Evolutionary conservation across 257 asterid genomes (phyloP).

Genomic region (Marsdenia floribunda): DNA sequence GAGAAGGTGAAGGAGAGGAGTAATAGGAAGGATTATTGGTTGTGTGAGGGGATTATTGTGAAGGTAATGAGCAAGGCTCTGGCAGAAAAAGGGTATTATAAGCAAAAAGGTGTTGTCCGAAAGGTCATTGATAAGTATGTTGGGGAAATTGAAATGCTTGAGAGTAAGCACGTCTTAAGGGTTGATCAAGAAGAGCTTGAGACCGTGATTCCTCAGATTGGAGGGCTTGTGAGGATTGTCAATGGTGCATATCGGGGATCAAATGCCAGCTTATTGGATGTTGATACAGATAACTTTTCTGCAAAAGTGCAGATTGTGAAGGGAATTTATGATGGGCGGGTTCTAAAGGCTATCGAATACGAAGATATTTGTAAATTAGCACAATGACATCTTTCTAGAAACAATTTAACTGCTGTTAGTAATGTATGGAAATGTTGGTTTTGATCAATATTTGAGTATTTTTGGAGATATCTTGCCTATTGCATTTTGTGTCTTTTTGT

Average conservation of each 20-base stretch:
- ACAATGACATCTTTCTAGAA: conserved; percentile 17
- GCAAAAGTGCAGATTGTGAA: conserved; percentile 87
- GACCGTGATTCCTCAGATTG: conserved; percentile 93
- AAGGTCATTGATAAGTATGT: conserved; percentile 74
- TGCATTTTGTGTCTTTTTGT: too few relatives aligned
- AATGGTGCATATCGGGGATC: conserved; percentile 92
- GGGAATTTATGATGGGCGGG: conserved; percentile 84
- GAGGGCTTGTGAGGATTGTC: conserved; percentile 79
- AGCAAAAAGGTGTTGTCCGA: conserved; percentile 77
- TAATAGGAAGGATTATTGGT: conserved; percentile 91
- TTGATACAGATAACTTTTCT: conserved; percentile 56
- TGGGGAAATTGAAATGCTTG: conserved; percentile 94
- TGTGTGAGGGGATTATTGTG: conserved; percentile 76
- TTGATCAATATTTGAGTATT: too few relatives aligned
- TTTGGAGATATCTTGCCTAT: too few relatives aligned
- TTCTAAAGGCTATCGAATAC: conserved; percentile 75
- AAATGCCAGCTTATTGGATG: conserved; percentile 56
- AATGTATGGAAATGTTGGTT: too few relatives aligned
- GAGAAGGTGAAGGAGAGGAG: conserved; percentile 74
- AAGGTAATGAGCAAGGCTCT: conserved; percentile 88
- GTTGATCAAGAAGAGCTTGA: conserved; percentile 95
- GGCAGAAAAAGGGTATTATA: conserved; percentile 76
- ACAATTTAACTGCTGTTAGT: neutral
- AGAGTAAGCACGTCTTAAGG: conserved; percentile 75
- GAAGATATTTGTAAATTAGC: conserved; percentile 84